These are phyloP conservation scores for Chlorella variabilis DNA, from an alignment of 163 green algal species.

Conservation along the genomic window DNA sequence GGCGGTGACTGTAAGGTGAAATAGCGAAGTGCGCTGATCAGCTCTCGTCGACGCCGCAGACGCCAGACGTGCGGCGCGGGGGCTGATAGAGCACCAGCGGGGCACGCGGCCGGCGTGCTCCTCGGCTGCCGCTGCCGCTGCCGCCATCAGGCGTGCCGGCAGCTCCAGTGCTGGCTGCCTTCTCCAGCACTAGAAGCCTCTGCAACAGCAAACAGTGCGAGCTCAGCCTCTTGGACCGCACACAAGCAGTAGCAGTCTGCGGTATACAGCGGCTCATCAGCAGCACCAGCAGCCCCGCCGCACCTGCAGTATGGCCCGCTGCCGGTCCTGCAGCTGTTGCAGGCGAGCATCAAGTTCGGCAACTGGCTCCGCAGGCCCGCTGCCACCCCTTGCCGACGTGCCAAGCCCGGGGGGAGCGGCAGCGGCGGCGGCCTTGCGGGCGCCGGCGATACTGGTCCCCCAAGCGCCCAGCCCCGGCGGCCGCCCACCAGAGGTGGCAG, in stretches of 20 bases:
- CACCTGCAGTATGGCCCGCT: constrained; percentile 14
- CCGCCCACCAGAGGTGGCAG: too few species aligned
- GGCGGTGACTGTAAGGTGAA: too few species aligned
- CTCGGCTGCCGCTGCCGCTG: neutral
- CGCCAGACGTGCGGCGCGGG: neutral
- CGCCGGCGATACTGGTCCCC: neutral
- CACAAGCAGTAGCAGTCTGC: too few species aligned
- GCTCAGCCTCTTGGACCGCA: too few species aligned
- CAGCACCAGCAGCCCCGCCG: too few species aligned
- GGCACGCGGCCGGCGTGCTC: neutral
- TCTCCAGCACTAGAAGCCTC: neutral
- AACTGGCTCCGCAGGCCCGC: neutral
- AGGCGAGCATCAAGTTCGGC: neutral
- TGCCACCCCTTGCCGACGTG: too few species aligned
- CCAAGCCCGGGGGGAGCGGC: neutral
- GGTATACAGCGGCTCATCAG: too few species aligned
- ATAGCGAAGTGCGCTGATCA: too few species aligned
- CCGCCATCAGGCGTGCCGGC: neutral
- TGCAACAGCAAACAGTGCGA: neutral
- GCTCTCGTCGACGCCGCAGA: too few species aligned
- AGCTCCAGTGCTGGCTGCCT: neutral
- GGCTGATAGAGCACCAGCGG: constrained; percentile 16
- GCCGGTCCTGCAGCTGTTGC: constrained; percentile 12
- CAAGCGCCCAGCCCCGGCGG: too few species aligned
- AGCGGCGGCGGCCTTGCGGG: neutral